Base-by-base conservation (phyloP, 2,329 filamentous ascomycete genomes). In the Aspergillus sp. region DNA sequence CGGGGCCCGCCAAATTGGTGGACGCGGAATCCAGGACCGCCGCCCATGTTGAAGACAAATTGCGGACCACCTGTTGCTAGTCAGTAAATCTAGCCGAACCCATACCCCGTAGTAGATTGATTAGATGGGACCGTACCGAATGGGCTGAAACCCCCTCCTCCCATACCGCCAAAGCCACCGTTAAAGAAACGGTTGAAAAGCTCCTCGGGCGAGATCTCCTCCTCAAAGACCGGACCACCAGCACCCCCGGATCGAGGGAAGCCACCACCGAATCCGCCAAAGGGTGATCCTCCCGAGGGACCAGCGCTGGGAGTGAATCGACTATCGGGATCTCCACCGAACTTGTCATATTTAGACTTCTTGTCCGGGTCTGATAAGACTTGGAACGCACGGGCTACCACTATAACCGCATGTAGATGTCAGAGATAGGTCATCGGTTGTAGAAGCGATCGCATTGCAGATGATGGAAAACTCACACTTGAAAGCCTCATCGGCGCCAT, bases 101-200 rank as follows among this genome's bases (percentile, higher is more conserved):
- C 40, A 17, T 43, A 17, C 2, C 19, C 4, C 19, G 23, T 43
- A 17, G 34, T 38, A 38, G 3, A 38, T 16, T n/a, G 34, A 38
- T 17, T 5, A n/a, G 11, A 29, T 10, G 2, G 25, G 20, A 13
- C 19, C 71, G 75, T 83, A 76, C 88, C 88, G 66, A 89, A 86
- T 14, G 83, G 81, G 49, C 85, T 85, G 53, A 88, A 85, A n/a
- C n/a, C n/a, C 45, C 83, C 82, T 64, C 81, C 78, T 16, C 77
- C 78, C 60, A 73, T 66, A 31, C 74, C 74, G 36, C 74, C 74
- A 60, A 72, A 68, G 7, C 81, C 87, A 40, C 89, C 91, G 45
- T 90, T 90, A 77, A 99, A 99, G 81, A 99, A 99, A 58, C 93
- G 85, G 69, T 93, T 87, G 76, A 99, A 99, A 79, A 99, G 84